These are phyloP conservation scores for Colletotrichum camelliae DNA, from an alignment of 2,329 filamentous ascomycete species.

Conservation along the genomic window DNA sequence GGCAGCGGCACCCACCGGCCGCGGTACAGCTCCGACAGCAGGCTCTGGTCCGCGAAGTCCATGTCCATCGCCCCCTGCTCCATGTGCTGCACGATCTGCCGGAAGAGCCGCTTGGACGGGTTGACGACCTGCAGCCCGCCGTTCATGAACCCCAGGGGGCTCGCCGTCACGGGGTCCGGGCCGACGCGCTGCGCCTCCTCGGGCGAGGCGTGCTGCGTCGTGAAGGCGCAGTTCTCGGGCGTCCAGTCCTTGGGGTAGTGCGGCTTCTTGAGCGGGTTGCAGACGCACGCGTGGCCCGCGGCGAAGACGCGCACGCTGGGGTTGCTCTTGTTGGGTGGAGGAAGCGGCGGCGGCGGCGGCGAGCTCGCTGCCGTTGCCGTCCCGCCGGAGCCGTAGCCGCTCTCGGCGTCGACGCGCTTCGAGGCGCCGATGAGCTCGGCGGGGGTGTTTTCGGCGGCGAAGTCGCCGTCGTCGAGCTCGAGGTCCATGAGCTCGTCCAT, in stretches of 20 bases:
- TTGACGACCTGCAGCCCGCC: constrained; percentile 63
- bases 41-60: constrained; percentile 65
- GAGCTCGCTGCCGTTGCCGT: not conserved
- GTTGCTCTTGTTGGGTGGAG: not conserved
- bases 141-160: constrained; percentile 59
- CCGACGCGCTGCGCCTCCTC: constrained; percentile 50
- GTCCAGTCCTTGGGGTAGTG: constrained; percentile 81
- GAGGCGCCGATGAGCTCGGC: constrained; percentile 3
- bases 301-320: constrained; percentile 69
- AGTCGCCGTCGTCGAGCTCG: constrained; percentile 61
- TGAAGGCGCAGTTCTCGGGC: constrained; percentile 63
- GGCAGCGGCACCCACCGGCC: constrained; percentile 63
- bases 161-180: constrained; percentile 45
- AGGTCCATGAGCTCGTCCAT: constrained; percentile 96
- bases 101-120: constrained; percentile 53
- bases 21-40: constrained; percentile 60
- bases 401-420: not conserved
- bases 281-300: constrained; percentile 83
- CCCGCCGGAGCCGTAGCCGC: constrained; percentile 1
- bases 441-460: constrained; percentile 14
- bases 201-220: constrained; percentile 54
- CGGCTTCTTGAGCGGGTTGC: constrained; percentile 78
- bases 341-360: not conserved
- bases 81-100: constrained; percentile 57
- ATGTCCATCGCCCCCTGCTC: constrained; percentile 49